These are phyloP conservation scores for Iris macrosiphon DNA, from an alignment of 106 monocot genomes.

Conservation along the genomic window DNA sequence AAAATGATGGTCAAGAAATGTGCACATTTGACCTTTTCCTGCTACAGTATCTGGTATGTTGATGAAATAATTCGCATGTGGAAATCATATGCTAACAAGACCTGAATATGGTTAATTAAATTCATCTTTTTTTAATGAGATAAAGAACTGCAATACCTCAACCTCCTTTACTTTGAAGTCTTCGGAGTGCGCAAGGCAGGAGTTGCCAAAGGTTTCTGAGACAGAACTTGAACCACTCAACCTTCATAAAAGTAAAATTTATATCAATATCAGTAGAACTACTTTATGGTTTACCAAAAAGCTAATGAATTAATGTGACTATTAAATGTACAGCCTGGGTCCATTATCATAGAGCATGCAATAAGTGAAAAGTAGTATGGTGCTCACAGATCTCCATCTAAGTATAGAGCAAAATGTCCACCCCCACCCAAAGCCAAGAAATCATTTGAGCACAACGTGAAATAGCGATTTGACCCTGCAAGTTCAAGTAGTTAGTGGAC, in stretches of 20 bases:
- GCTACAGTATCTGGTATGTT: too few relatives aligned
- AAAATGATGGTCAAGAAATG: too few relatives aligned
- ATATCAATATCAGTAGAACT: constrained; percentile 1
- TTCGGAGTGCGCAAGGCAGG: constrained; percentile 75
- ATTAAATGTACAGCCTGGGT: not conserved
- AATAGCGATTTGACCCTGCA: constrained; percentile 94
- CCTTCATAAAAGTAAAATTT: constrained; percentile 25
- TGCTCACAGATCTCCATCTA: constrained; percentile 89
- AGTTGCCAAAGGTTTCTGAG: constrained; percentile 90
- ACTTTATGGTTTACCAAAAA: not conserved
- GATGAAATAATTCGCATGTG: not conserved
- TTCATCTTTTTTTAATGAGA: too few relatives aligned
- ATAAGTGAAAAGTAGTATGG: not conserved
- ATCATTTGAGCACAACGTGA: constrained; percentile 72
- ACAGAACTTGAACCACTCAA: constrained; percentile 81
- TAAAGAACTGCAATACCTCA: constrained; percentile 45
- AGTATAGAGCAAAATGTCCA: constrained; percentile 92
- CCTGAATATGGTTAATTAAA: too few relatives aligned
- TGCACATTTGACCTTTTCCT: too few relatives aligned
- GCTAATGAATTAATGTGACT: not conserved
- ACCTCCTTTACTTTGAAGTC: constrained; percentile 95
- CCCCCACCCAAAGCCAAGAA: constrained; percentile 94
- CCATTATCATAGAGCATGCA: not conserved
- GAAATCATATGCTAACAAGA: not conserved
- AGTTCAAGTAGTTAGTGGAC: not conserved